A percentile compares a stretch with the other conserved stretches of the same genome.
phyloP scores from a whole-genome alignment of 2,329 filamentous ascomycete species.

The Neocucurbitaria cava region DNA sequence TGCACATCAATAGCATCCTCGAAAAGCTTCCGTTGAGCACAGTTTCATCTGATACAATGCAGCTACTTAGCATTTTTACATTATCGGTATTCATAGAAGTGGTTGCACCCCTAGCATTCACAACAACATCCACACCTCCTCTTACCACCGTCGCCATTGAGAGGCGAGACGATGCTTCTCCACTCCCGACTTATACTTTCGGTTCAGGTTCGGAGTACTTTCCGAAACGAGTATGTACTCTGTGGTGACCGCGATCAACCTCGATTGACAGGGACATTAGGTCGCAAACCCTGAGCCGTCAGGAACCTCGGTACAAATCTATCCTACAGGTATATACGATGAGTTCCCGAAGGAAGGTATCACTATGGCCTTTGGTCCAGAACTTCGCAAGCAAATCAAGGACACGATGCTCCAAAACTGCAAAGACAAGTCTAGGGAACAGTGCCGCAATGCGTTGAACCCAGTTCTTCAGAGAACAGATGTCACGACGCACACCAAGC shows the following conservation, averaged over 20 bases:
- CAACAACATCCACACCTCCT: background rate
- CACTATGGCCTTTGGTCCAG: constrained; percentile 11
- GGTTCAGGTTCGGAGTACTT: background rate
- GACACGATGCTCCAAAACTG: constrained; percentile 8
- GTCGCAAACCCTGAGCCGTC: background rate
- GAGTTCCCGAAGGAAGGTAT: constrained; percentile 14
- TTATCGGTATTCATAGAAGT: background rate
- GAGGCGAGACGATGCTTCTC: background rate
- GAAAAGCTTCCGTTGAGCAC: too few species aligned
- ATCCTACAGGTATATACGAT: constrained; percentile 12
- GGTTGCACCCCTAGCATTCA: background rate
- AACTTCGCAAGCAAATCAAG: constrained; percentile 10
- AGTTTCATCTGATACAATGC: background rate
- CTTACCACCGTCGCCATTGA: background rate
- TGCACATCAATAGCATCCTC: too few species aligned
- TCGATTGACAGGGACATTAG: background rate
- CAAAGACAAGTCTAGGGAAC: background rate
- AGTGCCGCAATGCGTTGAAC: constrained; percentile 9
- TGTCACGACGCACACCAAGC: constrained; percentile 9
- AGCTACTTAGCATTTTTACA: background rate
- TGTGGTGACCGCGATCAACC: too few species aligned
- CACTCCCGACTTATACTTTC: background rate
- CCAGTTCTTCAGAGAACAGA: constrained; percentile 17
- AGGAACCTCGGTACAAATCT: constrained; percentile 6
- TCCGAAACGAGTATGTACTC: background rate